A percentile compares a stretch with the other conserved stretches of the same genome.
Evolutionary conservation across 1,284 basidiomycete species (phyloP).

Genomic region (Abortiporus biennis): DNA sequence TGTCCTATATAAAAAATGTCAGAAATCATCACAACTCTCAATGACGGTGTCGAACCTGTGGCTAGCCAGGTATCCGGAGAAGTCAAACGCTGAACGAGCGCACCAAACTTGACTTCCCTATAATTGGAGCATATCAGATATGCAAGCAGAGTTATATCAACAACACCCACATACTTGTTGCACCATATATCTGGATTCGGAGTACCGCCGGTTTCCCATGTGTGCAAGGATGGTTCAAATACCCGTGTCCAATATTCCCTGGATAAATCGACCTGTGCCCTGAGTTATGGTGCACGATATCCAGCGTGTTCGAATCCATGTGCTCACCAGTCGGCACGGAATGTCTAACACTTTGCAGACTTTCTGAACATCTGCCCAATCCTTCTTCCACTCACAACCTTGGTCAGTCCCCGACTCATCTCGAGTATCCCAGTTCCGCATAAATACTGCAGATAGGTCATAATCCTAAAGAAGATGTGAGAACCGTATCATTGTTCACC

Average conservation of each 20-base stretch:
- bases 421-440: slow-evolving; percentile 91
- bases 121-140: neutral
- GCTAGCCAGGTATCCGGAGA: slow-evolving; percentile 57
- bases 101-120: slow-evolving; percentile 94
- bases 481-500: neutral
- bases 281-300: slow-evolving; percentile 8
- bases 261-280: slow-evolving; percentile 69
- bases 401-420: slow-evolving; percentile 66
- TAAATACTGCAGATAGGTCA: slow-evolving; percentile 84
- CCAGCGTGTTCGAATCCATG: too few species aligned
- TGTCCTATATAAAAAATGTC: slow-evolving; percentile 53
- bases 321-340: slow-evolving; percentile 65
- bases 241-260: slow-evolving; percentile 86
- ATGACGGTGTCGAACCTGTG: slow-evolving; percentile 62
- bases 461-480: slow-evolving; percentile 47
- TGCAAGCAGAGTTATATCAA: slow-evolving; percentile 2
- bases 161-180: slow-evolving; percentile 64
- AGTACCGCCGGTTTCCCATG: slow-evolving; percentile 75
- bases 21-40: neutral
- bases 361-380: slow-evolving; percentile 86
- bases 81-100: slow-evolving; percentile 64
- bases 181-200: slow-evolving; percentile 96
- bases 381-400: slow-evolving; percentile 93
- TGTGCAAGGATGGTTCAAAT: slow-evolving; percentile 75
- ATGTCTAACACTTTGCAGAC: slow-evolving; percentile 71